Conservation (phyloP, 2,329 filamentous ascomycete species). For the Myriosclerotinia curreyana region DNA sequence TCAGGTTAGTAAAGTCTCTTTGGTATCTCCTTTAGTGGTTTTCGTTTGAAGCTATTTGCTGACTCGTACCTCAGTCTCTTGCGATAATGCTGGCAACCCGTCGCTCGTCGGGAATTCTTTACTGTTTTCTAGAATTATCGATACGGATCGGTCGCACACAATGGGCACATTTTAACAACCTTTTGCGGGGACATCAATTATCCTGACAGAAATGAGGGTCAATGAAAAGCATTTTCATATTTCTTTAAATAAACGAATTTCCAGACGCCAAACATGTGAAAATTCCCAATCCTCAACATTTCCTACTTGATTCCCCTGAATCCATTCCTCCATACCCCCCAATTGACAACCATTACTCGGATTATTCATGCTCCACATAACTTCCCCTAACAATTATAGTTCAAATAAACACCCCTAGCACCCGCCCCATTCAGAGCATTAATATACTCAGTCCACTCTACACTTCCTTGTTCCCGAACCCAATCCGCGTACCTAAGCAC, state of each 20-base stretch:
- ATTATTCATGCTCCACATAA: not conserved
- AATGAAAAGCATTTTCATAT: not conserved
- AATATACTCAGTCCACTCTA: conserved; percentile 24
- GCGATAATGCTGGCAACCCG: no score
- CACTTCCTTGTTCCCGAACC: conserved; percentile 18
- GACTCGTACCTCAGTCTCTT: no score
- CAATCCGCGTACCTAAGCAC: conserved; percentile 25
- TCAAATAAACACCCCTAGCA: conserved; percentile 25
- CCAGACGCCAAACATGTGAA: not conserved
- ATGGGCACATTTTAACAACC: no score
- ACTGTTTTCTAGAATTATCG: no score
- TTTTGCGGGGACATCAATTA: no score
- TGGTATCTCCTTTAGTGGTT: no score
- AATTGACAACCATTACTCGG: not conserved
- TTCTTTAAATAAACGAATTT: not conserved
- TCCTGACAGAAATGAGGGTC: no score
- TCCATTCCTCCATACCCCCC: no score
- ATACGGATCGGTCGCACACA: no score
- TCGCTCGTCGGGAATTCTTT: no score
- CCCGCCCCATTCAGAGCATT: conserved; percentile 23
- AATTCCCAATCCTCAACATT: not conserved
- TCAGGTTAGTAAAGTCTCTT: no score
- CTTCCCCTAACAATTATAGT: conserved; percentile 25
- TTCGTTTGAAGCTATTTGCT: no score
- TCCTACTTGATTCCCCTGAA: not conserved